phyloP scores from a whole-genome alignment of 2,329 filamentous ascomycete species.

The Exophiala lecanii-corni region DNA sequence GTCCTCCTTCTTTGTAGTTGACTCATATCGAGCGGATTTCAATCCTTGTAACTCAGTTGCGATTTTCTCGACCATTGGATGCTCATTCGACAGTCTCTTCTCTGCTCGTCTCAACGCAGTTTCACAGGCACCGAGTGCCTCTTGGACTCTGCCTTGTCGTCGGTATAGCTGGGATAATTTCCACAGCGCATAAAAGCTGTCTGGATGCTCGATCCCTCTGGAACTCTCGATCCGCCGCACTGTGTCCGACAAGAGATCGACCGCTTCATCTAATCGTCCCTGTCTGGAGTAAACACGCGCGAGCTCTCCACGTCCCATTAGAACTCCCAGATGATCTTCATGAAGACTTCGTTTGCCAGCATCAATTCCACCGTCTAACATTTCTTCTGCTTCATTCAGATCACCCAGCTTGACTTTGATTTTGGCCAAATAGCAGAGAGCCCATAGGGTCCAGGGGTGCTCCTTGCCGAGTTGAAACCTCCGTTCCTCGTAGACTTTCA shows the following conservation, averaged over 20 bases:
- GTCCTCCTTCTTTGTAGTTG: no score
- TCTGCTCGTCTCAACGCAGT: not conserved
- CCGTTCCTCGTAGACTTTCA: conserved; percentile 12
- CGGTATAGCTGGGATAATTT: not conserved
- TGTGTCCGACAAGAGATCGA: not conserved
- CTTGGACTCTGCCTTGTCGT: not conserved
- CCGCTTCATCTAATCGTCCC: not conserved
- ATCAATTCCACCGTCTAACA: conserved; percentile 3
- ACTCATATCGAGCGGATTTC: no score
- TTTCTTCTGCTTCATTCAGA: conserved; percentile 68
- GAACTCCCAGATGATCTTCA: not conserved
- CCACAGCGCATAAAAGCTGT: not conserved
- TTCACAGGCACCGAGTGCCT: not conserved
- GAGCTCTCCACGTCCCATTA: not conserved
- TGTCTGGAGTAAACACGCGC: not conserved
- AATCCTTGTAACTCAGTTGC: not conserved
- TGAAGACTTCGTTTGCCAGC: not conserved
- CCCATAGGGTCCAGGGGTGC: conserved; percentile 23
- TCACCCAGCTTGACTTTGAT: conserved; percentile 13
- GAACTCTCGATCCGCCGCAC: not conserved
- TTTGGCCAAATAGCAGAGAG: conserved; percentile 18
- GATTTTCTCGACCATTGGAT: not conserved
- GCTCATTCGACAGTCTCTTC: not conserved
- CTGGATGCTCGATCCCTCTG: not conserved
- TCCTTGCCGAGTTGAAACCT: conserved; percentile 20